These are phyloP conservation scores for Chytriomyces sp. DNA, from an alignment of 192 early-diverging fungal species.

Conservation along the genomic window DNA sequence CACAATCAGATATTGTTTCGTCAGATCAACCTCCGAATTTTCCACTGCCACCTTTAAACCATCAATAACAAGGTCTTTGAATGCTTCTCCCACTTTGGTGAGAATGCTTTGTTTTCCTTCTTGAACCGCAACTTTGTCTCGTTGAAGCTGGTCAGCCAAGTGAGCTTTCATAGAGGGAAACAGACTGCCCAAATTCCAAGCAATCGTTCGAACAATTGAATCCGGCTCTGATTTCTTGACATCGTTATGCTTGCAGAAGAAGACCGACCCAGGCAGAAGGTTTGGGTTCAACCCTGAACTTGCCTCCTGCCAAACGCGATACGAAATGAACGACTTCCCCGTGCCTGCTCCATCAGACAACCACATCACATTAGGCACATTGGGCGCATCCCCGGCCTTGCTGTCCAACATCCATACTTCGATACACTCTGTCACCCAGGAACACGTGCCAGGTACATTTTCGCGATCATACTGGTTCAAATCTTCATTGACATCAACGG, in stretches of 20 bases:
- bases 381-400: background rate
- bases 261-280: background rate
- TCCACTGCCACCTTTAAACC: background rate
- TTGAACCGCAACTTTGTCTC: background rate
- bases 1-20: conserved; percentile 6
- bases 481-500: background rate
- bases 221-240: too few species aligned
- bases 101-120: background rate
- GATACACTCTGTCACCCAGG: background rate
- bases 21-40: too few species aligned
- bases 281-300: background rate
- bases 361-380: background rate
- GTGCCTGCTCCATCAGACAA: background rate
- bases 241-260: too few species aligned
- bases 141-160: too few species aligned
- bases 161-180: too few species aligned
- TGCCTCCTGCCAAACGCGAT: background rate
- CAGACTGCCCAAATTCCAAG: too few species aligned
- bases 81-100: background rate
- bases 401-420: background rate
- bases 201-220: too few species aligned
- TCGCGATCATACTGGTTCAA: background rate
- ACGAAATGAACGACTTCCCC: background rate
- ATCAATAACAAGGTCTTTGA: background rate
- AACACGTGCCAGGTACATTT: background rate